Percentiles rank a stretch among this genome's conserved stretches.
Conservation (phyloP, 225 moss, liverwort and hornwort species). For the Thuidium tamariscinum region DNA sequence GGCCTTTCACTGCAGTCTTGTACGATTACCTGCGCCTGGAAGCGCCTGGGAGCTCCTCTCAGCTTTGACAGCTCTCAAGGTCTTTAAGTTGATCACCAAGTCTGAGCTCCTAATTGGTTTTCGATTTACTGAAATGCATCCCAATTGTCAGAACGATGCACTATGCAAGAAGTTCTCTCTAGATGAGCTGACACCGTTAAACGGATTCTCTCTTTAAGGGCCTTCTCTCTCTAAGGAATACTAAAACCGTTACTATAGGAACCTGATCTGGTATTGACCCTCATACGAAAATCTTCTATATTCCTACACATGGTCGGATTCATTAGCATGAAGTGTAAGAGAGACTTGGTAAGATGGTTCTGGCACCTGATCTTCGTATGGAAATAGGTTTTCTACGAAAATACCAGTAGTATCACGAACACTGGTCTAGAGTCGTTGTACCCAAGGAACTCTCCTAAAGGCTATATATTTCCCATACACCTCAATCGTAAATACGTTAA, state of each 20-base stretch:
- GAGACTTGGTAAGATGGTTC: neutral
- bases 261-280: neutral
- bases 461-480: neutral
- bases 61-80: neutral
- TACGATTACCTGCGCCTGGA: slow-evolving; percentile 88
- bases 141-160: neutral
- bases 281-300: neutral
- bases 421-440: neutral
- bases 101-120: neutral
- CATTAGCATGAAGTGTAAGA: neutral
- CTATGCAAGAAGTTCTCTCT: neutral
- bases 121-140: neutral
- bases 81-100: neutral
- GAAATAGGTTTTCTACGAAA: neutral
- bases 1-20: slow-evolving; percentile 66
- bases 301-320: neutral
- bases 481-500: neutral
- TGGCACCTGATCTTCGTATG: too few species aligned
- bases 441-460: neutral
- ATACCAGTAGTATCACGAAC: neutral
- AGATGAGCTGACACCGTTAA: neutral
- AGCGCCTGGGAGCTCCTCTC: slow-evolving; percentile 19
- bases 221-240: neutral
- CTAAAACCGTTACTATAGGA: neutral
- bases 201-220: neutral